phyloP scores from a whole-genome alignment of 495 filamentous ascomycete species.

The Penicillium chermesinum region DNA sequence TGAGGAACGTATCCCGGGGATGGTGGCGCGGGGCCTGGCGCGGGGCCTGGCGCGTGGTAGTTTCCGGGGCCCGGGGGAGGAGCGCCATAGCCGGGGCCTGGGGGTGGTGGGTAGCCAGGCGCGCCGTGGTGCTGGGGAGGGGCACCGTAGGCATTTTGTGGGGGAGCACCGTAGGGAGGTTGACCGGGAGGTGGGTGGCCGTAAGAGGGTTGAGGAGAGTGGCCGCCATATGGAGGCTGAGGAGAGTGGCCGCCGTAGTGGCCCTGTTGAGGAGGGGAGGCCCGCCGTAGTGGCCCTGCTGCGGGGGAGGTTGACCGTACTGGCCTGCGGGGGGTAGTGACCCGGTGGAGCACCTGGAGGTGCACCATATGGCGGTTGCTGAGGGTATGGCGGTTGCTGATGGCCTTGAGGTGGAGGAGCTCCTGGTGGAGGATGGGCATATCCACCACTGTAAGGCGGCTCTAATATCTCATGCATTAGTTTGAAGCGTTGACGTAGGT shows the following conservation, averaged over 20 bases:
- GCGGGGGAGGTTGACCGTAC: conserved; percentile 19
- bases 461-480: conserved; percentile 12
- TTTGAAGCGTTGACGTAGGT: not conserved
- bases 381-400: conserved; percentile 18
- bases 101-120: conserved; percentile 5
- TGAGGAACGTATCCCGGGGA: conserved; percentile 59
- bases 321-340: conserved; percentile 20
- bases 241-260: conserved; percentile 21
- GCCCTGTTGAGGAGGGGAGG: conserved; percentile 10
- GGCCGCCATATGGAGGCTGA: conserved; percentile 15
- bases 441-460: conserved; percentile 24
- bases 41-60: conserved; percentile 17
- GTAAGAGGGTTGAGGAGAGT: conserved; percentile 18
- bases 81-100: conserved; percentile 22
- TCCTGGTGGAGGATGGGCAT: conserved; percentile 33
- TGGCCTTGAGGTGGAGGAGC: conserved; percentile 8
- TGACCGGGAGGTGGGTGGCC: conserved; percentile 3
- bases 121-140: not conserved
- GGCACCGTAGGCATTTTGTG: conserved; percentile 10
- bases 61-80: conserved; percentile 14
- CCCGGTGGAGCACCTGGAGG: conserved; percentile 35
- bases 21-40: conserved; percentile 49
- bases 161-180: conserved; percentile 6
- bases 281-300: not conserved
- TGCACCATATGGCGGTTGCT: conserved; percentile 26